Conservation (phyloP, 495 filamentous ascomycete species). For the Schizothecium vesticola region DNA sequence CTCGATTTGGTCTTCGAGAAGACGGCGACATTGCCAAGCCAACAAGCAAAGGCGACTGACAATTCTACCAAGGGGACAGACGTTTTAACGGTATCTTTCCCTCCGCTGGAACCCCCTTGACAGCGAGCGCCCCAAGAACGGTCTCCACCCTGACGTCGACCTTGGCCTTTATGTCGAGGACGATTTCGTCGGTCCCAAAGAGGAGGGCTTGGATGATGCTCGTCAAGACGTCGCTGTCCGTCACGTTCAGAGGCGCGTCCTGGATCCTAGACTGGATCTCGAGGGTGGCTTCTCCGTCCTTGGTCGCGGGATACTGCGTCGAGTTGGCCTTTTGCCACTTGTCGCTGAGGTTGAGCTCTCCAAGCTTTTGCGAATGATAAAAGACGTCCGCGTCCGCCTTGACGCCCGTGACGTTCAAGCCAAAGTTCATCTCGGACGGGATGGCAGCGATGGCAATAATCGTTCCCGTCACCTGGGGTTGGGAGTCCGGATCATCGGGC, state of each 20-base stretch:
- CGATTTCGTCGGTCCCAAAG: conserved; percentile 60
- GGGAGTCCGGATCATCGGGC: conserved; percentile 65
- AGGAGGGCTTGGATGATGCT: conserved; percentile 69
- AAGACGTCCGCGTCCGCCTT: conserved; percentile 72
- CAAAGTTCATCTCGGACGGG: conserved; percentile 81
- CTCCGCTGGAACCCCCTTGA: conserved; percentile 78
- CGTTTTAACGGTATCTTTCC: conserved; percentile 85
- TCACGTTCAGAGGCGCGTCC: conserved; percentile 75
- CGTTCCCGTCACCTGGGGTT: conserved; percentile 73
- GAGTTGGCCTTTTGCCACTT: conserved; percentile 80
- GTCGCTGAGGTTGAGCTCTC: conserved; percentile 64
- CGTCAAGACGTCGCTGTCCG: conserved; percentile 66
- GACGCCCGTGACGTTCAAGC: conserved; percentile 66
- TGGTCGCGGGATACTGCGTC: conserved; percentile 52
- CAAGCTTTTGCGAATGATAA: conserved; percentile 69
- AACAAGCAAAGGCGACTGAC: conserved; percentile 44
- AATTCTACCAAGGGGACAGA: conserved; percentile 49
- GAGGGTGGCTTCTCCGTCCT: conserved; percentile 52
- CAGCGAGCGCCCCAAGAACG: conserved; percentile 66
- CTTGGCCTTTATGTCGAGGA: conserved; percentile 67
- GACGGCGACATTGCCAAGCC: background rate
- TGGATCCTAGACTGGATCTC: conserved; percentile 68
- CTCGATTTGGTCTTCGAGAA: background rate
- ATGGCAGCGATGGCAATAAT: conserved; percentile 70
- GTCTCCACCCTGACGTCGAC: conserved; percentile 80